A percentile compares a stretch with the other conserved stretches of the same genome.
phyloP scores from a whole-genome alignment of 164 flowering plant genomes.

The Dillenia suffruticosa region DNA sequence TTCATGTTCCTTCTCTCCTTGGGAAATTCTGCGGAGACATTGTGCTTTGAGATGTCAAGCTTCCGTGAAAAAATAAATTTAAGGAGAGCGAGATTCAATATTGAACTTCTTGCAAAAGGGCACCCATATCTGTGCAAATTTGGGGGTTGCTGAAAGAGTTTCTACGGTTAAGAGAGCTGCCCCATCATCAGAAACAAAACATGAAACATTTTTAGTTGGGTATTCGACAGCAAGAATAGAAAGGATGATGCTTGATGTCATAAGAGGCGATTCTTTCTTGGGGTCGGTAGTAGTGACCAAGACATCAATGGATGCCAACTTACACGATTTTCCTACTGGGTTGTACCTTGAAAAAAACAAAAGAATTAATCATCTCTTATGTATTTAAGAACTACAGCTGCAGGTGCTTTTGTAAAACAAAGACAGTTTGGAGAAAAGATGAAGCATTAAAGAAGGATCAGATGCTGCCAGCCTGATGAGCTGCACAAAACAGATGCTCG shows the following conservation, averaged over 20 bases:
- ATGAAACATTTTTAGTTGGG: constrained; percentile 20
- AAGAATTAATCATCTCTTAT: no score
- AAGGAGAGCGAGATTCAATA: constrained; percentile 17
- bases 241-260: constrained; percentile 15
- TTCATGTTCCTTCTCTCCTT: constrained; percentile 15
- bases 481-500: no score
- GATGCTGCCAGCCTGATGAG: no score
- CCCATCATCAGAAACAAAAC: constrained; percentile 25
- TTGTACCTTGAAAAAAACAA: constrained; percentile 10
- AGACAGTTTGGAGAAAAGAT: no score
- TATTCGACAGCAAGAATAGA: constrained; percentile 24
- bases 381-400: no score
- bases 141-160: constrained; percentile 14
- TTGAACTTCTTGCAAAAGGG: constrained; percentile 17
- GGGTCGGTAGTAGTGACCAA: constrained; percentile 18
- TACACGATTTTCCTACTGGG: constrained; percentile 6
- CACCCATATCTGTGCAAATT: constrained; percentile 18
- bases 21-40: constrained; percentile 9
- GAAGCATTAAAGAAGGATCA: no score
- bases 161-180: constrained; percentile 14
- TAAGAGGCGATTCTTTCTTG: constrained; percentile 18
- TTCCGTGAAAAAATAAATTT: constrained; percentile 18
- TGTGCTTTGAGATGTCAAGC: constrained; percentile 14
- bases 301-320: constrained; percentile 13
- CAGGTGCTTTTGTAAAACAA: no score